These are phyloP conservation scores for Casuarina equisetifolia DNA, from an alignment of 306 rosid species.

Conservation along the genomic window DNA sequence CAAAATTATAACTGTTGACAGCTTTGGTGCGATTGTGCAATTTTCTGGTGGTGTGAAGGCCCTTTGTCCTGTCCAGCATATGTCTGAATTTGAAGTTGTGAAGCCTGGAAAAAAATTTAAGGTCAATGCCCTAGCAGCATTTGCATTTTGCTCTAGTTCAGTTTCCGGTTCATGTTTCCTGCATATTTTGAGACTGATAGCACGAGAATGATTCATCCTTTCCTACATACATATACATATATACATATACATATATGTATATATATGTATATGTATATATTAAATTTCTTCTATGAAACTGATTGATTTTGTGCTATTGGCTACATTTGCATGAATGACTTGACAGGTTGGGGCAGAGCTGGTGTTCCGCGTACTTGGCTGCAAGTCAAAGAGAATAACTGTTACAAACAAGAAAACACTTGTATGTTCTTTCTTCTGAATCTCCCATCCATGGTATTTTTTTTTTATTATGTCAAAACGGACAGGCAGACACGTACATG, in stretches of 20 bases:
- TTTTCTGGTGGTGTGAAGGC: conserved; percentile 98
- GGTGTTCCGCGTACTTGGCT: conserved; percentile 85
- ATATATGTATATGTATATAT: not conserved
- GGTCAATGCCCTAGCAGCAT: conserved; percentile 45
- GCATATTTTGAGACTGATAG: conserved; percentile 17
- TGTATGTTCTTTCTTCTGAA: conserved; percentile 44
- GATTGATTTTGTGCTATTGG: conserved; percentile 12
- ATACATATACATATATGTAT: too few species aligned
- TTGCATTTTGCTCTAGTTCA: not conserved
- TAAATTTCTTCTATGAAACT: not conserved
- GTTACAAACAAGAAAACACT: conserved; percentile 96
- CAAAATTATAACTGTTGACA: conserved; percentile 73
- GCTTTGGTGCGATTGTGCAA: conserved; percentile 90
- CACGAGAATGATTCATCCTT: conserved; percentile 15
- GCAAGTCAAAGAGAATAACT: conserved; percentile 93
- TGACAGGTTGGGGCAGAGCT: conserved; percentile 89
- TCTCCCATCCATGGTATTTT: conserved; percentile 1
- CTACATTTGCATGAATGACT: conserved; percentile 34
- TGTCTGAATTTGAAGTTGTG: conserved; percentile 94
- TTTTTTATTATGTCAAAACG: not conserved
- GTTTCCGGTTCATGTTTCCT: not conserved
- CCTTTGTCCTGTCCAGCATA: conserved; percentile 85
- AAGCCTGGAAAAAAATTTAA: conserved; percentile 85
- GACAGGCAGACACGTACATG: not conserved
- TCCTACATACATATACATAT: too few species aligned